These are phyloP conservation scores for Lachnellula cervina DNA, from an alignment of 2,329 filamentous ascomycete species.

Conservation along the genomic window DNA sequence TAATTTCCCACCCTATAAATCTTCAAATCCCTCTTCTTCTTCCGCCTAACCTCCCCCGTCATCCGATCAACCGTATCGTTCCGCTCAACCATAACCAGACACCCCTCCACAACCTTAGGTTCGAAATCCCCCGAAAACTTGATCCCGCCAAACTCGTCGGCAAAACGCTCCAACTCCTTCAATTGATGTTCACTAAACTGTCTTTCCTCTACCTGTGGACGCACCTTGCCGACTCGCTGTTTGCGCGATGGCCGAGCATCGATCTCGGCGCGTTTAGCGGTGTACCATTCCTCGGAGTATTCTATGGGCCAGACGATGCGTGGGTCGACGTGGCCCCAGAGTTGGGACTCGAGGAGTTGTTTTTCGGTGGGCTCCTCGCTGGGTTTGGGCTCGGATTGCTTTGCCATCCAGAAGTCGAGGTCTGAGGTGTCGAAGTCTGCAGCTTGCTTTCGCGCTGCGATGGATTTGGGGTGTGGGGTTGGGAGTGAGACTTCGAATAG, in stretches of 20 bases:
- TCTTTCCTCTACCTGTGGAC: constrained; percentile 13
- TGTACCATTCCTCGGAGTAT: constrained; percentile 42
- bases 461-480: neutral
- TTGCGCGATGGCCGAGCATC: constrained; percentile 32
- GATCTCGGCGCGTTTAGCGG: constrained; percentile 47
- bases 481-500: neutral
- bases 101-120: constrained; percentile 5
- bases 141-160: constrained; percentile 16
- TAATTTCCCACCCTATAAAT: neutral
- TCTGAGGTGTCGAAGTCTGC: constrained; percentile 2
- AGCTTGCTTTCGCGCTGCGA: neutral
- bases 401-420: neutral
- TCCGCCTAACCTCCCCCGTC: constrained; percentile 9
- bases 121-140: constrained; percentile 7
- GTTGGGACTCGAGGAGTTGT: constrained; percentile 24
- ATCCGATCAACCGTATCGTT: neutral
- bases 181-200: constrained; percentile 9
- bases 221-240: constrained; percentile 40
- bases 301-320: constrained; percentile 43
- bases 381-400: constrained; percentile 4
- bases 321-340: constrained; percentile 47
- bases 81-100: constrained; percentile 14
- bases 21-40: constrained; percentile 8
- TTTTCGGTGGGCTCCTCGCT: neutral
- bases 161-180: neutral